Evolutionary conservation across 345 rosid genomes (phyloP).

Genomic region (Excoecaria agallocha): DNA sequence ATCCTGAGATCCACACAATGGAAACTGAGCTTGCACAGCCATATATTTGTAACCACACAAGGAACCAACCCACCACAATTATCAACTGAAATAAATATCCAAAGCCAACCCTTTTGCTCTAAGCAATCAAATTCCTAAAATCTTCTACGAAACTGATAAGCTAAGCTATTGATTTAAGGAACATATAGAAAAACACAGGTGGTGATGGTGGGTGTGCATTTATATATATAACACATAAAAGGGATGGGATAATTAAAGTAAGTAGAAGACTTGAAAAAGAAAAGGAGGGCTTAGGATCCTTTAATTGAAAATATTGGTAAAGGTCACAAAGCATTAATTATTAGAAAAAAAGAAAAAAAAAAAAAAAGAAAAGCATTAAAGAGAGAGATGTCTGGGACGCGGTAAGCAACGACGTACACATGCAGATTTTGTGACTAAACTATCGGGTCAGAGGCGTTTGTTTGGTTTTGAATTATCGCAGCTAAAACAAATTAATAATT

Average conservation of each 20-base stretch:
- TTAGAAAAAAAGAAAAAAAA: too few relatives aligned
- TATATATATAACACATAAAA: conserved; percentile 7
- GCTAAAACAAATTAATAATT: conserved; percentile 17
- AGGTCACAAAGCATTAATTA: too few relatives aligned
- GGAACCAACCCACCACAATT: not conserved
- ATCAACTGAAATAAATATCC: not conserved
- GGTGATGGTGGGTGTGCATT: conserved; percentile 12
- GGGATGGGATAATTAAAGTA: conserved; percentile 12
- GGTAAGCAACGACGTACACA: conserved; percentile 67
- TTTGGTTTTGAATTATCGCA: not conserved
- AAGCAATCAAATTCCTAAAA: not conserved
- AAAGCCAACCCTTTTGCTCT: not conserved
- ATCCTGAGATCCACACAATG: conserved; percentile 43
- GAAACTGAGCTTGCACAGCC: conserved; percentile 78
- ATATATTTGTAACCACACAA: conserved; percentile 21
- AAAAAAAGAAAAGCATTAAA: not conserved
- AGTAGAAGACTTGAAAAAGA: conserved; percentile 32
- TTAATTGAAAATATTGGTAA: not conserved
- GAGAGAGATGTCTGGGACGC: conserved; percentile 23
- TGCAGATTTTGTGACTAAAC: conserved; percentile 90
- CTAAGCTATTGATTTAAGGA: not conserved
- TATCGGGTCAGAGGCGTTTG: conserved; percentile 75
- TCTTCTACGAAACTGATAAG: too few relatives aligned
- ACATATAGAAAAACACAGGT: not conserved
- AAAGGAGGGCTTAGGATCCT: conserved; percentile 32